phyloP scores from a whole-genome alignment of 495 filamentous ascomycete genomes.

The Aspergillus indologenus region DNA sequence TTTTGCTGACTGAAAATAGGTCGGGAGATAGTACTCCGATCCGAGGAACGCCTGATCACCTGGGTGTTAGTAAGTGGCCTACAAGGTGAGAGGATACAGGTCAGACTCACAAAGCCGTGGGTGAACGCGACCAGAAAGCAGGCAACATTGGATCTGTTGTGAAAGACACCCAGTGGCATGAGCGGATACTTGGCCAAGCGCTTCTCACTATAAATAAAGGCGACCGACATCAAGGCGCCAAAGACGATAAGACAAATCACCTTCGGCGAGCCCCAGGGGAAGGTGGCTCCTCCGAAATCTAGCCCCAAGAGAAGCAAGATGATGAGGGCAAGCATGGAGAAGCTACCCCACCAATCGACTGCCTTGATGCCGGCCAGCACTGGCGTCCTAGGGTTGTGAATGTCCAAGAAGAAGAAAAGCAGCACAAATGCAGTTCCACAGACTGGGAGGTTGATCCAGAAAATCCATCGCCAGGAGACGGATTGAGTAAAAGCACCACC shows the following conservation, averaged over 20 bases:
- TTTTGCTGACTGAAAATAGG: constrained; percentile 55
- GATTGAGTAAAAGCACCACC: constrained; percentile 65
- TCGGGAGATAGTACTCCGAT: constrained; percentile 56
- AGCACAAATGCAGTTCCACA: constrained; percentile 53
- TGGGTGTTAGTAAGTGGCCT: not conserved
- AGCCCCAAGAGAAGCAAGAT: constrained; percentile 76
- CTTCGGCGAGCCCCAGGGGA: constrained; percentile 69
- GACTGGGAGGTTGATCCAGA: constrained; percentile 72
- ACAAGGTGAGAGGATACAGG: too few species aligned
- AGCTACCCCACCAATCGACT: constrained; percentile 72
- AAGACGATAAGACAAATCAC: constrained; percentile 78
- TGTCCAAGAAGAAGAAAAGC: constrained; percentile 56
- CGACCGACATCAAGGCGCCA: constrained; percentile 56
- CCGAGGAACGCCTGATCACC: constrained; percentile 43
- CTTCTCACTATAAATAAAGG: constrained; percentile 69
- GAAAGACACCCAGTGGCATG: constrained; percentile 70
- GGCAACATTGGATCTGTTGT: constrained; percentile 55
- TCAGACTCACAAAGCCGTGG: constrained; percentile 52
- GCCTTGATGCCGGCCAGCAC: constrained; percentile 64
- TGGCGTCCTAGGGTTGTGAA: constrained; percentile 57
- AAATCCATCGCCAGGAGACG: constrained; percentile 65
- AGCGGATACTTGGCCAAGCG: constrained; percentile 71
- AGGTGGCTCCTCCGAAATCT: constrained; percentile 68
- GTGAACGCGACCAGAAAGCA: constrained; percentile 51
- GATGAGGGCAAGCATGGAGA: constrained; percentile 67